Evolutionary conservation across 169 alveolate species (phyloP).

Genomic region (Eimeria sp.): DNA sequence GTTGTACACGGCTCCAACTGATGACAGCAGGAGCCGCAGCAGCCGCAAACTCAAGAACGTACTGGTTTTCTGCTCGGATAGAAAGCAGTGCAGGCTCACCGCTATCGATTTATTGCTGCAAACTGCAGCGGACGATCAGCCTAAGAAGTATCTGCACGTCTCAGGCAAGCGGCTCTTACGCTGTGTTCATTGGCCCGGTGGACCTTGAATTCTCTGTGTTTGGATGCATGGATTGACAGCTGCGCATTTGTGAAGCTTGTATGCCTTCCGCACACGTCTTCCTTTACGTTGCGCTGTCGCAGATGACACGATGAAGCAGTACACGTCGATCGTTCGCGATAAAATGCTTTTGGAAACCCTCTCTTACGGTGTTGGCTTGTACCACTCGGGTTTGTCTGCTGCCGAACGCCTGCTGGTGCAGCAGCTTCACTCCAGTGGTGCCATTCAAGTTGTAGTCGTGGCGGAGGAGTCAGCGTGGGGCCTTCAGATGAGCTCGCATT

Average conservation of each 20-base stretch:
- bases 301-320: constrained; percentile 82
- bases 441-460: constrained; percentile 93
- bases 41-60: constrained; percentile 86
- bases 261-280: background rate
- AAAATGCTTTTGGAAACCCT: constrained; percentile 87
- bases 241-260: background rate
- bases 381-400: constrained; percentile 93
- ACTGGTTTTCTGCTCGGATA: constrained; percentile 97
- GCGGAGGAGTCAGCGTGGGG: constrained; percentile 97
- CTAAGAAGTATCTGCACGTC: constrained; percentile 84
- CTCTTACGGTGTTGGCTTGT: constrained; percentile 92
- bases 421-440: constrained; percentile 90
- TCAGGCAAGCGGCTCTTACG: constrained; percentile 52
- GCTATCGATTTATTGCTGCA: constrained; percentile 96
- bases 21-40: constrained; percentile 78
- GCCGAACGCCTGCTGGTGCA: constrained; percentile 91
- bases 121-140: constrained; percentile 89
- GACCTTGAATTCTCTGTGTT: background rate
- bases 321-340: constrained; percentile 85
- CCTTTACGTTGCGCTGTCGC: background rate
- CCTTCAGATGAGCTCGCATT: constrained; percentile 89
- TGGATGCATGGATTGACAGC: background rate
- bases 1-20: constrained; percentile 83
- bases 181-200: background rate
- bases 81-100: constrained; percentile 96